Percentiles rank a stretch among this genome's conserved stretches.
These are phyloP conservation scores for Backusella sp. DNA, from an alignment of 192 early-diverging fungal species.

Conservation along the genomic window DNA sequence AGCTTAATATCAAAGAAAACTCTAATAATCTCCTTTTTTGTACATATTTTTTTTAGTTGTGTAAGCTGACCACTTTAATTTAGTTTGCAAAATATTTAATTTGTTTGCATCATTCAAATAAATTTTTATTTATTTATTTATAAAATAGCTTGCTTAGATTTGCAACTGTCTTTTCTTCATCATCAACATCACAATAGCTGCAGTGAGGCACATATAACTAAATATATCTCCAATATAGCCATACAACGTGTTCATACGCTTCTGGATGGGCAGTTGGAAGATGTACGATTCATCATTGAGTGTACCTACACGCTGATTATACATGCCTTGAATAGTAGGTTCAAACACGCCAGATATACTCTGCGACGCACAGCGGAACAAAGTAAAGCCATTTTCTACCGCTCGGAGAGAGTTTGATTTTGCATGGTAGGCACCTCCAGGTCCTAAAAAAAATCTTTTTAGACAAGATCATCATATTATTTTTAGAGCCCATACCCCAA, in stretches of 20 bases:
- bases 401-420: conserved; percentile 39
- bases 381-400: conserved; percentile 44
- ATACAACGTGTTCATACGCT: not conserved
- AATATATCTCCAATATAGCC: conserved; percentile 1
- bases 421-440: conserved; percentile 41
- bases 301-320: not conserved
- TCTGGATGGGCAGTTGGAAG: not conserved
- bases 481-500: conserved; percentile 25
- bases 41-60: too few relatives aligned
- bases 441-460: conserved; percentile 12
- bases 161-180: not conserved
- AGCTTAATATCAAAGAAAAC: too few relatives aligned
- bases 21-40: too few relatives aligned
- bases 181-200: not conserved
- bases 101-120: too few relatives aligned
- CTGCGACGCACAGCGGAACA: conserved; percentile 43
- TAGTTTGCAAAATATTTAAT: too few relatives aligned
- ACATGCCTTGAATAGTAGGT: not conserved
- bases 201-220: not conserved
- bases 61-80: not conserved
- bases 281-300: not conserved
- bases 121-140: too few relatives aligned
- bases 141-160: not conserved
- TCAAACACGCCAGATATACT: conserved; percentile 40
- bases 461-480: not conserved